Evolutionary conservation across 345 rosid genomes (phyloP), one percentile per base, ranked within the genome.

Genomic region (Aquilaria malaccensis): DNA sequence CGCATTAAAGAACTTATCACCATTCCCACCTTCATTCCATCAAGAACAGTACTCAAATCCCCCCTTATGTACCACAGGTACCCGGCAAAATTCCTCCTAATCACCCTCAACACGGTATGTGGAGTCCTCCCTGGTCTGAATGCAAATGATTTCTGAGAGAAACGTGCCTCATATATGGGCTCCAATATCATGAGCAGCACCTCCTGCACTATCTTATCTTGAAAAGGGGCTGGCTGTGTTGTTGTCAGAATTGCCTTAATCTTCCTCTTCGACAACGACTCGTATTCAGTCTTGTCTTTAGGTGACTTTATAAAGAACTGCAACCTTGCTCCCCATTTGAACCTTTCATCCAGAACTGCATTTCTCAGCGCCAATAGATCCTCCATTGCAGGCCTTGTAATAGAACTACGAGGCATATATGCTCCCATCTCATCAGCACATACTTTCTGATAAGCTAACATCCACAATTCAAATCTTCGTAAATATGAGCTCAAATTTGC

Each of bases 271-370:
- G 99, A 94, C 63, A 94, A 72, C 3, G 95, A 83, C 70, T 77
- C 84, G 52, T 94, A 94, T 55, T 94, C 91, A 0, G 89, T 94
- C 77, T 83, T 94, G 66, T 94, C 97, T 60, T 76, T 86, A 0
- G 97, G 99, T 10, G 99, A 94, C 77, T 86, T 90, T 4, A 94
- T 82, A 61, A 79, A 85, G 64, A 90, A 94, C 51, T 90, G 78
- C 66, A 94, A 74, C 77, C 99, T 86, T 58, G 99, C 83, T 53
- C 99, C 99, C 97, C 95, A 94, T 71, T 81, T 88, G 69, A 88
- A 94, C 77, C 95, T 83, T 69, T 77, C 78, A 77, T 94, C 99
- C 68, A 94, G 97, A 77, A 88, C 95, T 4, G 97, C 89, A 70
- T 94, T 94, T 65, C 97, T 70, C 29, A 88, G 77, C 6, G 87